Conservation (phyloP, 2,329 filamentous ascomycete genomes). For the Xylariaceae sp. region DNA sequence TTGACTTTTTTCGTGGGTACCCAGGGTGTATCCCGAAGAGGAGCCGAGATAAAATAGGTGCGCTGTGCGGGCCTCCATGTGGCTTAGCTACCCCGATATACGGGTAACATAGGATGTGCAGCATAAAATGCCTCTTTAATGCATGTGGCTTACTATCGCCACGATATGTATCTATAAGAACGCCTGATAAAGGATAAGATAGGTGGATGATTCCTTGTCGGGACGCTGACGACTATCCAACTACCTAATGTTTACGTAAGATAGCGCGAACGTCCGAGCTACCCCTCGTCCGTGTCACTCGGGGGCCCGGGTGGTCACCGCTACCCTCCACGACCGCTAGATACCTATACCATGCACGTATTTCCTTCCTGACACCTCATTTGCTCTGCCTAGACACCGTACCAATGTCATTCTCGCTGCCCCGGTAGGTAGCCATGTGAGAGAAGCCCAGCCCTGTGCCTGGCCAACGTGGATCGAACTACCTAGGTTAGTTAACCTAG, state of each 20-base stretch:
- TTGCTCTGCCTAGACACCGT: background rate
- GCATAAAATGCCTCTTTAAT: background rate
- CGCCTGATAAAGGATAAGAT: no score
- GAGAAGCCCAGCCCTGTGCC: conserved; percentile 19
- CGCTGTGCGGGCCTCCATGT: background rate
- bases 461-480: conserved; percentile 15
- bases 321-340: no score
- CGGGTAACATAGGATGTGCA: background rate
- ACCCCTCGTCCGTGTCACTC: conserved; percentile 4
- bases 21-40: conserved; percentile 26
- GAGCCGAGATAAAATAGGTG: conserved; percentile 19
- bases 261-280: background rate
- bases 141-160: no score
- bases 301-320: background rate
- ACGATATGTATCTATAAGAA: no score
- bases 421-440: conserved; percentile 18
- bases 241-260: background rate
- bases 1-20: conserved; percentile 28
- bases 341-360: background rate
- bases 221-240: no score
- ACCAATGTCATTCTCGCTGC: conserved; percentile 3
- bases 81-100: conserved; percentile 6
- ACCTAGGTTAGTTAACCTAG: background rate
- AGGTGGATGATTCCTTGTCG: no score
- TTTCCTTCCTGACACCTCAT: background rate